phyloP scores from a whole-genome alignment of 768 basidiomycete species.

The Suillus clintonianus region DNA sequence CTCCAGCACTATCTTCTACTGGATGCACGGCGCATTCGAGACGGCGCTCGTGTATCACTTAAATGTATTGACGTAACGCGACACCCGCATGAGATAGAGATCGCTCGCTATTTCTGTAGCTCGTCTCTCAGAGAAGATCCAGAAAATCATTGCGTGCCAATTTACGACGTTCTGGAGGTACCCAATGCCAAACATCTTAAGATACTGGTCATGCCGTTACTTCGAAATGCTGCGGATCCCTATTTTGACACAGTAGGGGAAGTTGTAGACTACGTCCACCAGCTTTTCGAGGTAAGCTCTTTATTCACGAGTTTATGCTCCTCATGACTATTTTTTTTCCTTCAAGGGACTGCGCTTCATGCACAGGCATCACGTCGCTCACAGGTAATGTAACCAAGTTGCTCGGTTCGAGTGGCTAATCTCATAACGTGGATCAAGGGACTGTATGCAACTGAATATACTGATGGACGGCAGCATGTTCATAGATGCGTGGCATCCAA shows the following conservation, averaged over 20 bases:
- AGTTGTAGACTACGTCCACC: constrained; percentile 21
- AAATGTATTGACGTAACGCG: constrained; percentile 18
- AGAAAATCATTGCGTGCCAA: constrained; percentile 23
- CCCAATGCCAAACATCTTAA: constrained; percentile 7
- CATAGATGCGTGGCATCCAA: constrained; percentile 28
- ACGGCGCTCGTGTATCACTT: constrained; percentile 27
- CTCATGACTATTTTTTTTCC: not conserved
- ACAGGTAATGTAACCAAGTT: constrained; percentile 28
- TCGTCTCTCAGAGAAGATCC: not conserved
- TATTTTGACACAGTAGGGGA: constrained; percentile 22
- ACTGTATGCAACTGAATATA: constrained; percentile 33
- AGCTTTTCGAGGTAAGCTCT: constrained; percentile 22
- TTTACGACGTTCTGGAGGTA: constrained; percentile 14
- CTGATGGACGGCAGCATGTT: constrained; percentile 32
- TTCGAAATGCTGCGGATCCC: constrained; percentile 14
- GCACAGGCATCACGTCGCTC: constrained; percentile 38
- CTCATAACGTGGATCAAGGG: constrained; percentile 26
- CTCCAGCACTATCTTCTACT: not conserved
- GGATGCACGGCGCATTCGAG: constrained; percentile 27
- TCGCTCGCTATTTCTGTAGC: constrained; percentile 14
- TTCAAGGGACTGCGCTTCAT: constrained; percentile 42
- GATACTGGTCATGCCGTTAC: constrained; percentile 26
- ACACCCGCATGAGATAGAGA: constrained; percentile 19
- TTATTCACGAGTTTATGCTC: not conserved
- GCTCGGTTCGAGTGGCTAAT: not conserved